Conservation (phyloP, 306 rosid species). For the Cicer cuneatum region DNA sequence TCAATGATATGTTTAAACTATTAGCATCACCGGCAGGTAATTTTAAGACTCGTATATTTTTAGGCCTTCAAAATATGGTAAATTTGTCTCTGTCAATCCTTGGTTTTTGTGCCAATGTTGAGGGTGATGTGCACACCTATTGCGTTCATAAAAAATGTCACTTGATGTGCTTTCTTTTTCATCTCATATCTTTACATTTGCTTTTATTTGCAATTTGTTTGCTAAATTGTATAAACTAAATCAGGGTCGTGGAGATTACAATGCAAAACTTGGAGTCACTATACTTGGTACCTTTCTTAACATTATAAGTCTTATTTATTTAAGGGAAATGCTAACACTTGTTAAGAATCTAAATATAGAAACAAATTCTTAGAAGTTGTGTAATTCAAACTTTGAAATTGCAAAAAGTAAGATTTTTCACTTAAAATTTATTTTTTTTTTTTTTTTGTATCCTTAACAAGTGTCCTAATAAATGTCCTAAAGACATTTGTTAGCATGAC, state of each 20-base stretch:
- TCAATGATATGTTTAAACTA: neutral
- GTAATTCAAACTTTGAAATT: no score
- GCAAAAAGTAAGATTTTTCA: no score
- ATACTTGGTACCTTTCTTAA: slow-evolving; percentile 69
- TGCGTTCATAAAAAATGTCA: slow-evolving; percentile 15
- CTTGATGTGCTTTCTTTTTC: neutral
- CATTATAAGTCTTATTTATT: neutral
- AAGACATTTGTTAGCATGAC: no score
- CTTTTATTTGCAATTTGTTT: slow-evolving; percentile 12
- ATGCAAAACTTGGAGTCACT: slow-evolving; percentile 86
- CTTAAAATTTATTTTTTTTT: no score
- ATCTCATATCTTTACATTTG: neutral
- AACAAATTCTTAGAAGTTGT: no score
- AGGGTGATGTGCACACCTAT: neutral
- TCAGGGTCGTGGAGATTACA: slow-evolving; percentile 92
- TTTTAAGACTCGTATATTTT: neutral
- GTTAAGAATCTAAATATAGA: no score
- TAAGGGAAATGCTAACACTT: no score
- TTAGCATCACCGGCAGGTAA: neutral
- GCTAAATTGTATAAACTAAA: slow-evolving; percentile 42
- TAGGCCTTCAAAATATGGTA: slow-evolving; percentile 7
- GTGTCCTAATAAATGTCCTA: no score
- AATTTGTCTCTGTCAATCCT: neutral
- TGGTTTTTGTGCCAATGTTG: neutral
- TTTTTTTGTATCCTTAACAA: no score